Base-by-base conservation (phyloP, 768 basidiomycete genomes). In the Termitomyces sp. region DNA sequence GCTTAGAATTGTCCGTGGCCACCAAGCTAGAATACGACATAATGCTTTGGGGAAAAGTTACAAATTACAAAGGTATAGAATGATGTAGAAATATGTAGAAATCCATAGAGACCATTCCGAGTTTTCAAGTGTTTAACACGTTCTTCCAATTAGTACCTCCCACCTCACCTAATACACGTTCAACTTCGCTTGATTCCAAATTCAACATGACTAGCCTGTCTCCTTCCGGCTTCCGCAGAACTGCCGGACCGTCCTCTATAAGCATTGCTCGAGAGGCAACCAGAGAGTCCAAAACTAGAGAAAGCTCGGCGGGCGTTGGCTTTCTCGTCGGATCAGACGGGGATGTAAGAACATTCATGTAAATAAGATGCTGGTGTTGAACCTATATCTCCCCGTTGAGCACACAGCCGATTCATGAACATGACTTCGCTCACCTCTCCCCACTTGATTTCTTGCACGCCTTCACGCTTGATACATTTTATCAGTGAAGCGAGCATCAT, bases 381-480 rank as follows among this genome's bases (percentile, higher is more conserved):
- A 95, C 77, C 90, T 56, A 53, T 7, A 29, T 21, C 4, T 27
- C 8, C 32, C 5, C 12, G 25, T 42, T 45, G 23, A 21, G 25
- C 41, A 34, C 17, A 27, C n/a, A 27, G 9, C 4, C n/a, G 2
- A 35, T 23, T 48, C 19, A 27, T 37, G n/a, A 19, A 14, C 5
- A 27, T 25, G 14, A 46, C 23, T 19, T 31, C 21, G 73, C 81
- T 59, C 53, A 94, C 89, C 61, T 92, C 88, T 27, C 81, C 80
- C 90, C 90, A 95, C 63, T 83, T 83, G 47, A 98, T 87, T 73
- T 95, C 92, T 52, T 92, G 87, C 0, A 98, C 81, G 27, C 95
- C 95, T 59, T 90, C 87, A 43, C 89, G 79, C 68, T 86, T 85
- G 43, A 92, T 80, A 66, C 92, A 93, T 64, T 89, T 88, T 25